Evolutionary conservation across 176 grass and related monocot species (phyloP), one percentile per base, ranked within the genome.

Genomic region (Oryza officinalis): DNA sequence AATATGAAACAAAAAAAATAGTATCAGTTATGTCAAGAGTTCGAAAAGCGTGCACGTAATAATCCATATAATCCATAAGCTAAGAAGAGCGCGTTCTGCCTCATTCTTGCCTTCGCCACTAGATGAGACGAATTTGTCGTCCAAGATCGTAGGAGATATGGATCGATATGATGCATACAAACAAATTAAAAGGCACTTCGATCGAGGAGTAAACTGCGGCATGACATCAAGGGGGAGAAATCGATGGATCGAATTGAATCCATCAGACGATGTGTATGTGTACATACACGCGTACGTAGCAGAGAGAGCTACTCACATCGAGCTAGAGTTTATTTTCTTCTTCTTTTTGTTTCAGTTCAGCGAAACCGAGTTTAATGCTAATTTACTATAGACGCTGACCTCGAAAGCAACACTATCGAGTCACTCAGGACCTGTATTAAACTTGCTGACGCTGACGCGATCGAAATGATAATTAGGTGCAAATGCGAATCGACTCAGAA

Each of bases 331-430:
- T 60, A 10, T 38, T 38, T 32, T 32, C 32, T 32, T 37, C 35
- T 37, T 59, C 4, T 59, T 8, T 57, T 23, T 20, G 14, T 11
- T 61, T 11, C 57, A 25, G 57, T 61, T 61, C 57, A 14, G 31
- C 18, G 67, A 38, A 37, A 69, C 32, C 28, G 67, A 69, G 17
- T 45, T 69, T 33, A 80, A 80, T 80, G 77, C 61, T 67, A 54
- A 20, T 26, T 74, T 28, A 82, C 10, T 74, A 22, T 41, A 11
- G 41, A 75, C 27, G 8, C 8, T 75, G 71, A 67, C 81, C 71
- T 22, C 65, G 71, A 75, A 75, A 83, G 81, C 81, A 27, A 41
- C 71, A 32, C 49, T 22, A 44, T 32, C 44, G 60, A 66, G 20
- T 28, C 26, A 13, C n/a, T 25, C 38, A 49, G 61, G 30, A 54